phyloP scores from a whole-genome alignment of 352 stramenopile genomes.

The Thraustochytrium sp. region DNA sequence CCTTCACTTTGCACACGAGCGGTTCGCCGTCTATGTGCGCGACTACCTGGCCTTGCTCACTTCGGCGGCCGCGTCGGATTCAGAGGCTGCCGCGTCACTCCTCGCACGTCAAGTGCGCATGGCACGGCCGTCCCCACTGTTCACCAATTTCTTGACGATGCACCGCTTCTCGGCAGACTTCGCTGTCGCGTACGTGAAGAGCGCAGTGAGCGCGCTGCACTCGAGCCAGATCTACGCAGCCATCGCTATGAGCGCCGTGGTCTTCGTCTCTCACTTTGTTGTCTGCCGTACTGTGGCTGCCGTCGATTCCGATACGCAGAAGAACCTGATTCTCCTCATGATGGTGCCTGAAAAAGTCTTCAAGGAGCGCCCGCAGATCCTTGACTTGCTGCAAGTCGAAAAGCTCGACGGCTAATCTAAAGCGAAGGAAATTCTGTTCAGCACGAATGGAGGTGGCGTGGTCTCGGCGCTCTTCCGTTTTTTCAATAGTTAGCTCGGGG shows the following conservation, averaged over 20 bases:
- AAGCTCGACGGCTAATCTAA: neutral
- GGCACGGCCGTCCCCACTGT: neutral
- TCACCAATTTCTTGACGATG: neutral
- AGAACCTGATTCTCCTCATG: constrained; percentile 31
- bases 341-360: constrained; percentile 39
- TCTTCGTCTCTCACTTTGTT: neutral
- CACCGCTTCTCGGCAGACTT: neutral
- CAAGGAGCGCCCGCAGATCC: neutral
- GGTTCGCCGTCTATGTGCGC: neutral
- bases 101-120: neutral
- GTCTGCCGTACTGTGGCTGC: neutral
- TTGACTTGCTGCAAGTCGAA: constrained; percentile 2
- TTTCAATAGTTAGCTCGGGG: too few relatives aligned
- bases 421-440: too few relatives aligned
- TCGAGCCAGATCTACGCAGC: neutral
- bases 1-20: neutral
- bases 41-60: too few relatives aligned
- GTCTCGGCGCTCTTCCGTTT: too few relatives aligned
- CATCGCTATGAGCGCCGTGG: neutral
- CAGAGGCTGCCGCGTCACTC: neutral
- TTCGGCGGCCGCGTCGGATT: neutral
- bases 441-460: too few relatives aligned
- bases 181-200: neutral
- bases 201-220: neutral
- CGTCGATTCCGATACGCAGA: constrained; percentile 20